Conservation (phyloP, 768 basidiomycete species). For the Cystofilobasidium ferigula region DNA sequence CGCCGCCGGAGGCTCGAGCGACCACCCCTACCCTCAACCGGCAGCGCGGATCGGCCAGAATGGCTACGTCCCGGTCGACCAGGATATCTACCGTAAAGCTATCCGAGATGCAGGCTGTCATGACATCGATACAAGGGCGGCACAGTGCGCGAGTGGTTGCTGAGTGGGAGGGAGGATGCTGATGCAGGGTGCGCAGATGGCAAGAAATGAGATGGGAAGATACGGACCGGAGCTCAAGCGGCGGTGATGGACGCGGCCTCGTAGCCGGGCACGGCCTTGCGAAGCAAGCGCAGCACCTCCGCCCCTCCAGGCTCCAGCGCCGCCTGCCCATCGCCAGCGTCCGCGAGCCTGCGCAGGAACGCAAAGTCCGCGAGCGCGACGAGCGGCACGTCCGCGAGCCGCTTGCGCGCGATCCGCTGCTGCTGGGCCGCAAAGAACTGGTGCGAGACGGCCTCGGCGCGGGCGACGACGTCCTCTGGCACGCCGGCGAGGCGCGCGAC, state of each 20-base stretch:
- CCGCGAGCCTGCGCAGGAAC: constrained; percentile 47
- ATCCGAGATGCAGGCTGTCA: too few relatives aligned
- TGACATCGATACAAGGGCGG: too few relatives aligned
- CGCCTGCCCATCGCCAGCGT: not conserved
- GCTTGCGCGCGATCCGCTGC: constrained; percentile 48
- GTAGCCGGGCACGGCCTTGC: constrained; percentile 10
- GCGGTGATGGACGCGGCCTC: constrained; percentile 2
- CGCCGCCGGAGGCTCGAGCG: too few relatives aligned
- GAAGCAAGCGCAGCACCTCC: constrained; percentile 12
- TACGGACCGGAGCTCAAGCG: too few relatives aligned
- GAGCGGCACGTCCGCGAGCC: constrained; percentile 54
- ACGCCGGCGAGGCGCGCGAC: constrained; percentile 93
- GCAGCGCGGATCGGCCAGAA: too few relatives aligned
- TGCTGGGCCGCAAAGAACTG: constrained; percentile 75
- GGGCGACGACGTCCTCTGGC: constrained; percentile 60
- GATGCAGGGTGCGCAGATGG: too few relatives aligned
- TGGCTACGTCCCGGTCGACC: too few relatives aligned
- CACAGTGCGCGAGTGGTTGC: too few relatives aligned
- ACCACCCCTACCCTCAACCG: too few relatives aligned
- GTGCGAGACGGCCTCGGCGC: constrained; percentile 74
- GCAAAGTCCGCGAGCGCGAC: constrained; percentile 81
- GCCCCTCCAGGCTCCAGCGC: not conserved
- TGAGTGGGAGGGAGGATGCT: too few relatives aligned
- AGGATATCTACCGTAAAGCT: too few relatives aligned
- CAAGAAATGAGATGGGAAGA: too few relatives aligned